Percentiles rank a stretch among this genome's conserved stretches.
These are phyloP conservation scores for Diophrys appendiculata DNA, from an alignment of 73 alveolate genomes.

Conservation along the genomic window DNA sequence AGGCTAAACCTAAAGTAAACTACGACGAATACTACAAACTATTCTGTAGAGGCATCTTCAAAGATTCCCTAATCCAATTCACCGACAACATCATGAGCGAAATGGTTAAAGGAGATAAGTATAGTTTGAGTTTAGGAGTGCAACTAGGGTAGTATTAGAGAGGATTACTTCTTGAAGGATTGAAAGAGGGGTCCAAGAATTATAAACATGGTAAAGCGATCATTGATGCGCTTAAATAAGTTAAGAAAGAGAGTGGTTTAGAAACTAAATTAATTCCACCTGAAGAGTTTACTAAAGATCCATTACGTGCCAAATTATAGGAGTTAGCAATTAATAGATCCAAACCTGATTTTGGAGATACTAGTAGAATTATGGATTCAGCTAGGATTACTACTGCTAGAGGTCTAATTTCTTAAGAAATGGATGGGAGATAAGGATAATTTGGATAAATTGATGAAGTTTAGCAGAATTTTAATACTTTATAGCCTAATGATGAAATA, in stretches of 20 bases:
- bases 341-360: no score
- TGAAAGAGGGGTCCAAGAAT: conserved; percentile 24
- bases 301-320: no score
- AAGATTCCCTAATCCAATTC: conserved; percentile 60
- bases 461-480: no score
- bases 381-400: neutral
- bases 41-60: conserved; percentile 66
- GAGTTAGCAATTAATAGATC: no score
- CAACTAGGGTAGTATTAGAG: conserved; percentile 49
- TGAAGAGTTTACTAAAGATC: no score
- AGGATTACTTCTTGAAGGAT: conserved; percentile 39
- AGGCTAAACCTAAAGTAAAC: neutral
- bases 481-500: no score
- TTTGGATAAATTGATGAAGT: neutral
- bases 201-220: conserved; percentile 52
- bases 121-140: conserved; percentile 34
- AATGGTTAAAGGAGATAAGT: conserved; percentile 6
- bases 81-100: conserved; percentile 27
- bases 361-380: neutral
- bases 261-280: conserved; percentile 1
- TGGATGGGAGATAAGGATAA: neutral
- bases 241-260: conserved; percentile 8
- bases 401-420: neutral
- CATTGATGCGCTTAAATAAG: conserved; percentile 41
- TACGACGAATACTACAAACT: conserved; percentile 55